A percentile compares a stretch with the other conserved stretches of the same genome.
Evolutionary conservation across 331 rosid species (phyloP).

Genomic region (Quercus lobata): DNA sequence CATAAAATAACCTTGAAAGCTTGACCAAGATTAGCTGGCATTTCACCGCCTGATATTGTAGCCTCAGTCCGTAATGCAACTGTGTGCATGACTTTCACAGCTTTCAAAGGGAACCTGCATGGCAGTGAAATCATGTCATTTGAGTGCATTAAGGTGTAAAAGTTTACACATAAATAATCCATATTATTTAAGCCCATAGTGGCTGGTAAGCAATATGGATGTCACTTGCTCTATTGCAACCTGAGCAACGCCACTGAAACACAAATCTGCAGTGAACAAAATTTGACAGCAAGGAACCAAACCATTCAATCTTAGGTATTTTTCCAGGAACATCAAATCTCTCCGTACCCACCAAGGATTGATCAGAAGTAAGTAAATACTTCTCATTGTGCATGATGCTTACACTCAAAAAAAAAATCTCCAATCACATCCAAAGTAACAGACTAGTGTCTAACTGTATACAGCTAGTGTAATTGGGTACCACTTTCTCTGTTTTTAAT

Average conservation of each 20-base stretch:
- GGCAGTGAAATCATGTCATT: slow-evolving; percentile 7
- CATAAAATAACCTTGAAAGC: slow-evolving; percentile 70
- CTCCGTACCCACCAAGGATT: neutral
- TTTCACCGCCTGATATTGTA: slow-evolving; percentile 53
- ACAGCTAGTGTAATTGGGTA: no score
- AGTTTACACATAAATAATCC: neutral
- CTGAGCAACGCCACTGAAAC: neutral
- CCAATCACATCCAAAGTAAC: neutral
- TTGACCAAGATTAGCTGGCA: slow-evolving; percentile 87
- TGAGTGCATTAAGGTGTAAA: neutral
- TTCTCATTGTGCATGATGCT: neutral
- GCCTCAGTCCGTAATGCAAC: slow-evolving; percentile 97
- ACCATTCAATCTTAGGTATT: neutral
- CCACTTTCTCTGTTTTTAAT: no score
- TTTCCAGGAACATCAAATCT: neutral
- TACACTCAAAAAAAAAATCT: neutral
- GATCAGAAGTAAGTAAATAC: neutral
- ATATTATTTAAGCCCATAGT: neutral
- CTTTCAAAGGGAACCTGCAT: slow-evolving; percentile 86
- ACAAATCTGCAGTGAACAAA: neutral
- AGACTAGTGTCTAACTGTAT: neutral
- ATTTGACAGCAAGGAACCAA: neutral
- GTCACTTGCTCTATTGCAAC: neutral
- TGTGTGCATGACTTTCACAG: slow-evolving; percentile 96
- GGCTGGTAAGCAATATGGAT: neutral